Base-by-base conservation (phyloP, 495 filamentous ascomycete genomes). In the Penicillium maclennaniae region DNA sequence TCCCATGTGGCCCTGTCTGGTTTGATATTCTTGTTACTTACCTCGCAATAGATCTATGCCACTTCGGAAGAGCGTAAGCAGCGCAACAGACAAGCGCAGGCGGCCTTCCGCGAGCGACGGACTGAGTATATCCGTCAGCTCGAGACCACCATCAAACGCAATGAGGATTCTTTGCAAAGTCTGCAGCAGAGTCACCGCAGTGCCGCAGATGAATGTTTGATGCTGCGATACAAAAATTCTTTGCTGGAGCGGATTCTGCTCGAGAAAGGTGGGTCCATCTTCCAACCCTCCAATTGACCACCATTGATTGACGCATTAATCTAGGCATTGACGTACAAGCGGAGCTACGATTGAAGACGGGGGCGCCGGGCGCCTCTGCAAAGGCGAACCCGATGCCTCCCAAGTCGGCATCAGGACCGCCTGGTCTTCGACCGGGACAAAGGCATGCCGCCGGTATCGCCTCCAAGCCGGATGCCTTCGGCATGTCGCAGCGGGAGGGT, bases 61-160 rank as follows among this genome's bases (percentile, higher is more conserved):
- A 98, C 93, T 26, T 97, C 93, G 9, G 93, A 98, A 70, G 95
- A 97, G 72, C 82, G 93, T 63, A 97, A 98, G 76, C 93, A 97
- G 74, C 84, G 95, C 58, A 98, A 98, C 65, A 82, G 93, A 56
- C 95, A 97, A 72, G 93, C 93, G 26, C 93, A 98, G 69, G 93
- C 93, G 42, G 93, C 93, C 26, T 98, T 98, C 65, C 86, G 93
- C 43, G 93, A 98, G 70, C 85, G 93, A 54, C 85, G 93, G 55
- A 97, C 95, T 25, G 93, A 98, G 75, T 98, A 98, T 69, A 98
- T 98, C 76, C 97, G 97, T 74, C 95, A 98, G 70, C 82, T 98
- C 10, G 93, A 98, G 71, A 89, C 89, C 47, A 96, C 91, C 49
- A 97, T 98, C 70, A 95, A 95, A 67, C 91, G 91, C 56, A 93